Conservation (phyloP, 169 alveolate genomes). For the Fabrea salina region DNA sequence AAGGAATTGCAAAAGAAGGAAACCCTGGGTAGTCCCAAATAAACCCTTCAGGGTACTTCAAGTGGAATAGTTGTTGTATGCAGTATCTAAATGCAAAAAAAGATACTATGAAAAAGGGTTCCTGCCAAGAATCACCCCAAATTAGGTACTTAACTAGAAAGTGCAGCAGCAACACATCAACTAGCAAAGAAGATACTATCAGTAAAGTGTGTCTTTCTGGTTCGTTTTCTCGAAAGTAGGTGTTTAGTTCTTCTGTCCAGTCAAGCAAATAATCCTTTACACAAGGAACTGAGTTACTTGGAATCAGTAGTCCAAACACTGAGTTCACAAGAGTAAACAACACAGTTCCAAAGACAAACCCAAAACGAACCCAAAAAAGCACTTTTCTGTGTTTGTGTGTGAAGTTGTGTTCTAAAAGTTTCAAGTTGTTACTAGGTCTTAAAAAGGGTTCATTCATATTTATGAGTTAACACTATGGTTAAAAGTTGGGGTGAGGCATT, state of each 20-base stretch:
- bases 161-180: not conserved
- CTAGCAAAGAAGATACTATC: not conserved
- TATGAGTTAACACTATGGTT: no score
- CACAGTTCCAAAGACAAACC: no score
- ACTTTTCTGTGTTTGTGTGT: no score
- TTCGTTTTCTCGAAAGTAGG: not conserved
- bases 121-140: conserved; percentile 20
- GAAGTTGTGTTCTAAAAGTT: no score
- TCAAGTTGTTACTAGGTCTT: no score
- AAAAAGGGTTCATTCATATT: no score
- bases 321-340: no score
- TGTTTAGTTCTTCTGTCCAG: no score
- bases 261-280: no score
- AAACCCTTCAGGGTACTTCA: conserved; percentile 56
- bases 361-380: no score
- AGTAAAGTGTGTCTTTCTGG: not conserved
- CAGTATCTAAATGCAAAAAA: conserved; percentile 27
- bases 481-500: conserved; percentile 23
- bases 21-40: conserved; percentile 72
- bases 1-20: conserved; percentile 61
- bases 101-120: conserved; percentile 3
- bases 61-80: conserved; percentile 23
- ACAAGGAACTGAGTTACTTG: no score
- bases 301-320: no score
- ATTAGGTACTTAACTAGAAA: not conserved